phyloP scores from a whole-genome alignment of 805 yeast species.

The Suhomyces kilbournensis region DNA sequence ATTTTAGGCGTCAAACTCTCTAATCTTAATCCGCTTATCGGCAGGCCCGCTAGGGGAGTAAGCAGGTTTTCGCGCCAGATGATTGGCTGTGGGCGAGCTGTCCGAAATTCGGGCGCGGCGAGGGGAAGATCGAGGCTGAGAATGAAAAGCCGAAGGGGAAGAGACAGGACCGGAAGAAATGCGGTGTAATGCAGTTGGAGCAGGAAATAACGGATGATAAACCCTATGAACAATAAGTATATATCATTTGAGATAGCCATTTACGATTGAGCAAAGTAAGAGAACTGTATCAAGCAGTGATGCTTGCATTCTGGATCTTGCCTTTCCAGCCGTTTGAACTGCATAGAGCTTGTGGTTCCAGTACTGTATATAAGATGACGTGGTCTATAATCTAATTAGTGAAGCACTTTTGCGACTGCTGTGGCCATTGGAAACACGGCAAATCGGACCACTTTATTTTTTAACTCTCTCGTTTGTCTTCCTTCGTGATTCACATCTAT shows the following conservation, averaged over 20 bases:
- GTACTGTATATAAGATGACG: background rate
- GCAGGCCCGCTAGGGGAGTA: background rate
- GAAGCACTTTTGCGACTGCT: background rate
- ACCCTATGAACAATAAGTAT: too few relatives aligned
- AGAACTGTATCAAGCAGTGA: background rate
- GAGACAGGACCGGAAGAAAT: background rate
- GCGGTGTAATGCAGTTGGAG: too few relatives aligned
- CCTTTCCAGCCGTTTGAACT: background rate
- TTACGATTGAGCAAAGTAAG: background rate
- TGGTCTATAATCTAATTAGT: background rate
- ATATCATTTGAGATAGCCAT: too few relatives aligned
- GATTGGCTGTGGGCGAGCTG: conserved; percentile 7
- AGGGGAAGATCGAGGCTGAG: background rate
- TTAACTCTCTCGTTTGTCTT: too few relatives aligned
- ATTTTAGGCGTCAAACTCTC: background rate
- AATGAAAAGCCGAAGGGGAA: background rate
- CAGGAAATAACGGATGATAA: background rate
- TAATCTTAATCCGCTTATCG: conserved; percentile 9
- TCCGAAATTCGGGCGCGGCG: conserved; percentile 5
- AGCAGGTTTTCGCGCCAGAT: conserved; percentile 1
- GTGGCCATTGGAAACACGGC: background rate
- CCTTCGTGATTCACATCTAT: too few relatives aligned
- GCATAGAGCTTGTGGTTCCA: background rate
- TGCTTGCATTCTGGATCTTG: background rate
- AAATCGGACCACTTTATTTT: background rate